Base-by-base conservation (phyloP, 169 alveolate species). In the Plasmodium ovale region DNA sequence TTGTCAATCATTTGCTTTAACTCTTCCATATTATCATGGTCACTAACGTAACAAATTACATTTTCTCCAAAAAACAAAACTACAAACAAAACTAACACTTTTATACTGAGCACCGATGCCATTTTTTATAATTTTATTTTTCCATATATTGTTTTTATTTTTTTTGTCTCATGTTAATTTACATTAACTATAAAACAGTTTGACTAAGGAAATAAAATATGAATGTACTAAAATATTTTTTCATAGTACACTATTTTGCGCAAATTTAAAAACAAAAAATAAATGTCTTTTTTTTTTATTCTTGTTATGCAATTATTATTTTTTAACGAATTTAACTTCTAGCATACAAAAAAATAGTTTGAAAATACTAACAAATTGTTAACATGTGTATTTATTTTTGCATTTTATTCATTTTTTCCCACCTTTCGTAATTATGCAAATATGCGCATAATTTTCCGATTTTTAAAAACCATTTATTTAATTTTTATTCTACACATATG, bases 1-100 rank as follows among this genome's bases (percentile, higher is more conserved):
- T 35, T 60, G 19, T 62, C 74, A 25, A 74, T 49, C 70, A 74
- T 65, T 14, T 42, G 25, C 33, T 59, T 74, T 74, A 74, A 31
- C 14, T 74, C 54, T 3, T 39, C 49, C 19, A 59, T 25, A 60
- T 53, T 74, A 1, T 60, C 59, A 56, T 56, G 16, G 23, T 39
- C 54, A 42, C 7, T 27, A 23, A 47, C 14, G 35, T 37, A n/a
- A 25, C 88, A 68, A 10, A 19, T 5, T 12, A 23, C 16, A 42
- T 68, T 68, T 23, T 47, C 79, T 10, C 10, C 7, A 23, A 68
- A 9, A 7, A 12, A 16, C 9, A 42, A 19, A 23, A 68, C 1
- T 12, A 42, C 7, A 27, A 68, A 0, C 0, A 68, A 29, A 47
- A 47, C 19, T 6, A 25, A 9, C n/a, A 42, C n/a, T 4, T 27